A percentile compares a stretch with the other conserved stretches of the same genome.
phyloP scores from a whole-genome alignment of 495 filamentous ascomycete genomes.

The Trichoderma gamsii region DNA sequence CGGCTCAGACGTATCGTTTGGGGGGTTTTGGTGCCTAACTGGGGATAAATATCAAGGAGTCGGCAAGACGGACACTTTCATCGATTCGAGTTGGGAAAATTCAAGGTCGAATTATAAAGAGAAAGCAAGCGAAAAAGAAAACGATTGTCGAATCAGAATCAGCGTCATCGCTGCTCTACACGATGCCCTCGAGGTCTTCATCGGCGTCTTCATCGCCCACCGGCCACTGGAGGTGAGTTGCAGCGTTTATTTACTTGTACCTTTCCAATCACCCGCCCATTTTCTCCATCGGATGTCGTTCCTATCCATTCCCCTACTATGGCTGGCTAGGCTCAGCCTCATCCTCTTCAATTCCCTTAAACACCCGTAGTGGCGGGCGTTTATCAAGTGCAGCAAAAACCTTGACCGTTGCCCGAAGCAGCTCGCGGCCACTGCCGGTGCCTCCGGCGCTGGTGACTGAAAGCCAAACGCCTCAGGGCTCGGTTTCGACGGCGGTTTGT shows the following conservation, averaged over 20 bases:
- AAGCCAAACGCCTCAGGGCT: background rate
- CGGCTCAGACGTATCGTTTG: background rate
- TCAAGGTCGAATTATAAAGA: no score
- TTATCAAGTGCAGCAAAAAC: background rate
- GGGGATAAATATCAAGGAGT: background rate
- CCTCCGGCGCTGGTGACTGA: background rate
- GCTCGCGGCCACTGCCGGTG: background rate
- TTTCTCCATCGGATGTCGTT: background rate
- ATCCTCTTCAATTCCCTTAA: no score
- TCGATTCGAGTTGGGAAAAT: background rate
- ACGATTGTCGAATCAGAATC: background rate
- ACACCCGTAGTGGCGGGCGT: background rate
- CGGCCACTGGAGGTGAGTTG: slow-evolving; percentile 1
- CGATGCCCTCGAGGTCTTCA: background rate
- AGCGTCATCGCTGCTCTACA: background rate
- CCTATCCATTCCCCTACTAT: background rate
- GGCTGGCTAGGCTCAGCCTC: background rate
- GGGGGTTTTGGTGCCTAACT: slow-evolving; percentile 5
- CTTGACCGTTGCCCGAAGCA: background rate
- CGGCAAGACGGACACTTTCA: background rate
- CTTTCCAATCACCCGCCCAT: background rate
- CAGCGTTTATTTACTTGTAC: background rate
- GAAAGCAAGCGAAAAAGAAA: background rate
- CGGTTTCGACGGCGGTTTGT: background rate
- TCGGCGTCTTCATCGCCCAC: background rate